A percentile compares a stretch with the other conserved stretches of the same genome.
Evolutionary conservation across 495 filamentous ascomycete species (phyloP).

Genomic region (Cenococcum geophilum): DNA sequence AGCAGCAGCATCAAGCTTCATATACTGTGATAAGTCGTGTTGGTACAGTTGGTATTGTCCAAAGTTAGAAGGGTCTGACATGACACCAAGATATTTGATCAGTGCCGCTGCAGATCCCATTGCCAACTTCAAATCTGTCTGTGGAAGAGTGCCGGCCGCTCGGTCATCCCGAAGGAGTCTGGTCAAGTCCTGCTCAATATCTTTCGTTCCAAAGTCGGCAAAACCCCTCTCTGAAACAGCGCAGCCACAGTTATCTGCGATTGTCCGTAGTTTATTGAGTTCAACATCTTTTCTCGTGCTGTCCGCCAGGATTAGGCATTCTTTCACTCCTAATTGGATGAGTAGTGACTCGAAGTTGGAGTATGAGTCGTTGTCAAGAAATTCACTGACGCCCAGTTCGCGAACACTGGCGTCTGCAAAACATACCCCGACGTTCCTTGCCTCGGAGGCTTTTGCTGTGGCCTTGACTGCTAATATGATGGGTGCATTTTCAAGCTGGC

Average conservation of each 20-base stretch:
- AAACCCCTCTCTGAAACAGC: slow-evolving; percentile 72
- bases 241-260: slow-evolving; percentile 87
- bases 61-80: slow-evolving; percentile 89
- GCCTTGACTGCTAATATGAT: slow-evolving; percentile 95
- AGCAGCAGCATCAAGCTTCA: slow-evolving; percentile 96
- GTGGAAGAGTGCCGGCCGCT: slow-evolving; percentile 67
- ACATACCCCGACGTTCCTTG: slow-evolving; percentile 84
- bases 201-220: slow-evolving; percentile 77
- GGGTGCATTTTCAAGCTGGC: slow-evolving; percentile 78
- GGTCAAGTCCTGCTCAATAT: slow-evolving; percentile 94
- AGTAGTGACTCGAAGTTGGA: slow-evolving; percentile 96
- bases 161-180: slow-evolving; percentile 80
- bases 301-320: slow-evolving; percentile 78
- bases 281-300: slow-evolving; percentile 78
- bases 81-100: slow-evolving; percentile 89
- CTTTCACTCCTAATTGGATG: slow-evolving; percentile 92
- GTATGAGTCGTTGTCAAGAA: slow-evolving; percentile 95
- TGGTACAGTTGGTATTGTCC: slow-evolving; percentile 96
- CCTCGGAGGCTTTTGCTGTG: slow-evolving; percentile 75
- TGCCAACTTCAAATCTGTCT: slow-evolving; percentile 90
- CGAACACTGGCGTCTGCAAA: slow-evolving; percentile 97
- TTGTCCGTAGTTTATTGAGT: slow-evolving; percentile 74
- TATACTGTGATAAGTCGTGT: slow-evolving; percentile 93
- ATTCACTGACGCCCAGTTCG: slow-evolving; percentile 94
- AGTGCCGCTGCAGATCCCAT: slow-evolving; percentile 93